phyloP scores from a whole-genome alignment of 2,329 filamentous ascomycete species.

The Neonectria neomacrospora region DNA sequence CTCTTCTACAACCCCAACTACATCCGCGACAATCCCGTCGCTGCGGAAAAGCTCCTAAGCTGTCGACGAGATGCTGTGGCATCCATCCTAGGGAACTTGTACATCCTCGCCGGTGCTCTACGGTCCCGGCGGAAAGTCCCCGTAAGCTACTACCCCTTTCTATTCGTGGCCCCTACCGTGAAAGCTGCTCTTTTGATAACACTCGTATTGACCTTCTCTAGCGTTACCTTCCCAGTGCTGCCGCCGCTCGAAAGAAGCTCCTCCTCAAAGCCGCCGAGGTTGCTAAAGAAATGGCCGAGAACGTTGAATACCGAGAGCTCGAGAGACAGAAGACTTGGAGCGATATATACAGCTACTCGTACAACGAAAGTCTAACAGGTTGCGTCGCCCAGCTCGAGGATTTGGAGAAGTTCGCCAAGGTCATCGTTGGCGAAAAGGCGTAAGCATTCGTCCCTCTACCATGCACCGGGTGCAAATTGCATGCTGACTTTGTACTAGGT shows the following conservation, averaged over 20 bases:
- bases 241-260: slow-evolving; percentile 62
- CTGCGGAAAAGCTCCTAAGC: slow-evolving; percentile 59
- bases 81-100: slow-evolving; percentile 66
- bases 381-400: slow-evolving; percentile 66
- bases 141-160: slow-evolving; percentile 44
- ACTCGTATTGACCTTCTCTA: slow-evolving; percentile 32
- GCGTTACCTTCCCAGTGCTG: slow-evolving; percentile 67
- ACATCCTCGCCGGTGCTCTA: slow-evolving; percentile 66
- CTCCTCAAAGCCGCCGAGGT: slow-evolving; percentile 62
- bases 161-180: background rate
- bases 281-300: slow-evolving; percentile 50
- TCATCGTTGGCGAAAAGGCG: slow-evolving; percentile 66
- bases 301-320: slow-evolving; percentile 37
- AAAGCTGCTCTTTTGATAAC: background rate
- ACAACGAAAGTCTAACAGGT: slow-evolving; percentile 63
- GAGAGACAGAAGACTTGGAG: slow-evolving; percentile 60
- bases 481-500: slow-evolving; percentile 42
- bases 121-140: slow-evolving; percentile 62
- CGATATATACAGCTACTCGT: slow-evolving; percentile 67
- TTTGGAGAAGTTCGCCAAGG: slow-evolving; percentile 66
- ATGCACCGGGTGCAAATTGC: too few relatives aligned
- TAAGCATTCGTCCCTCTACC: slow-evolving; percentile 37
- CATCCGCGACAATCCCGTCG: slow-evolving; percentile 61
- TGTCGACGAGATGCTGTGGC: slow-evolving; percentile 68
- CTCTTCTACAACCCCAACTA: slow-evolving; percentile 67